Evolutionary conservation across 495 filamentous ascomycete genomes (phyloP).

Genomic region (Glonium stellatum): DNA sequence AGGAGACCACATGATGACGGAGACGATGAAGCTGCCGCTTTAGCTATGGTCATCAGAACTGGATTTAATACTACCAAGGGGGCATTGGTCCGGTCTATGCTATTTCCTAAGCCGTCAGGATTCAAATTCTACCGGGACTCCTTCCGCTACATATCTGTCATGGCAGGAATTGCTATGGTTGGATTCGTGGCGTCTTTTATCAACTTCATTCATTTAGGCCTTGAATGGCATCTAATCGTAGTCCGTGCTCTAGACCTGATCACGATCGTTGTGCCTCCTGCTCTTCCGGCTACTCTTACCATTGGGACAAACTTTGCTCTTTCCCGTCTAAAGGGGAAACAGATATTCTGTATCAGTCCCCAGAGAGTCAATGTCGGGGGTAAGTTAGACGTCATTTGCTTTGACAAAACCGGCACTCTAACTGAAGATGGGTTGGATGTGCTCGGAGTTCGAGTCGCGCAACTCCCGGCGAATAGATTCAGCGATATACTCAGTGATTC

Average conservation of each 20-base stretch:
- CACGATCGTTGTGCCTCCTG: conserved; percentile 96
- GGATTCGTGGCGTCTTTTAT: conserved; percentile 86
- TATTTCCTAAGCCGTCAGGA: conserved; percentile 94
- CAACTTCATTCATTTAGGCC: conserved; percentile 79
- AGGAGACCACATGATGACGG: conserved; percentile 77
- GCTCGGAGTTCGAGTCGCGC: conserved; percentile 73
- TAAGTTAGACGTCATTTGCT: conserved; percentile 92
- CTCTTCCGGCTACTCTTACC: conserved; percentile 89
- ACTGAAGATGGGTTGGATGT: conserved; percentile 97
- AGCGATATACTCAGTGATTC: conserved; percentile 53
- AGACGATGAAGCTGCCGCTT: conserved; percentile 82
- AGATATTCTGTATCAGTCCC: conserved; percentile 96
- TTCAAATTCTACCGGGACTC: conserved; percentile 99
- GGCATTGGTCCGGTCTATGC: conserved; percentile 92
- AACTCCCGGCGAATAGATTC: conserved; percentile 53
- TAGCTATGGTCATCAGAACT: conserved; percentile 86
- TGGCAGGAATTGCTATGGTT: conserved; percentile 79
- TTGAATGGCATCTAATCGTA: conserved; percentile 84
- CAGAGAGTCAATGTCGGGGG: conserved; percentile 94
- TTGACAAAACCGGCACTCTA: conserved; percentile 96
- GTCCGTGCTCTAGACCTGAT: conserved; percentile 91
- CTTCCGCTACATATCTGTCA: conserved; percentile 95
- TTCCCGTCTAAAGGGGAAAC: conserved; percentile 71
- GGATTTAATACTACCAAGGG: conserved; percentile 98
- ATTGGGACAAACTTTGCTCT: conserved; percentile 97